Percentiles rank a stretch among this genome's conserved stretches.
Conservation (phyloP, 306 rosid species). For the Datisca glomerata region DNA sequence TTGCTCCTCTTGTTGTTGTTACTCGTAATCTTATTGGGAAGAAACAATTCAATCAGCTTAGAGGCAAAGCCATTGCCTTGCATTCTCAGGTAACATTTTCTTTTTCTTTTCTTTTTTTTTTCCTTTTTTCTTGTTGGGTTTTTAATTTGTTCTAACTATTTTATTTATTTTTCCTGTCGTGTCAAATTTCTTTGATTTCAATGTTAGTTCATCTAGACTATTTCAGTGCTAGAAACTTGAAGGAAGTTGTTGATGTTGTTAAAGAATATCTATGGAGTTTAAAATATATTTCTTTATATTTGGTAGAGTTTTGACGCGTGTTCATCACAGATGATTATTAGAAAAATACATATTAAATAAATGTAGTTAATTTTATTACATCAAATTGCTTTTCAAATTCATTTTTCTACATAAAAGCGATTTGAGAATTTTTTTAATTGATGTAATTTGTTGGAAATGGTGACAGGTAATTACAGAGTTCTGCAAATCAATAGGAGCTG, state of each 20-base stretch:
- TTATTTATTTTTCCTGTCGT: not conserved
- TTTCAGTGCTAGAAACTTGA: too few species aligned
- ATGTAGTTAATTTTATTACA: too few species aligned
- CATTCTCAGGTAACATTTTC: conserved; percentile 70
- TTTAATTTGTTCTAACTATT: not conserved
- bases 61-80: conserved; percentile 96
- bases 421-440: not conserved
- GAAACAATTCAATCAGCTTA: conserved; percentile 83
- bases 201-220: too few species aligned
- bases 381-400: not conserved
- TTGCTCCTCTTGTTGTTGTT: conserved; percentile 77
- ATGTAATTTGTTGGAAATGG: not conserved
- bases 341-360: too few species aligned
- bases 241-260: too few species aligned
- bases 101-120: not conserved
- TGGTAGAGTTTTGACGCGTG: too few species aligned
- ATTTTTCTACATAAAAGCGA: not conserved
- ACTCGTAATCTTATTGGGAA: conserved; percentile 67
- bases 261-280: too few species aligned
- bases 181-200: not conserved
- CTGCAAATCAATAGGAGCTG: conserved; percentile 98
- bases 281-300: too few species aligned
- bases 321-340: too few species aligned
- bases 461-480: conserved; percentile 81
- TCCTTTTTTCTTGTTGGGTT: not conserved